Base-by-base conservation (phyloP, 106 monocot species). In the Acorus calamus region DNA sequence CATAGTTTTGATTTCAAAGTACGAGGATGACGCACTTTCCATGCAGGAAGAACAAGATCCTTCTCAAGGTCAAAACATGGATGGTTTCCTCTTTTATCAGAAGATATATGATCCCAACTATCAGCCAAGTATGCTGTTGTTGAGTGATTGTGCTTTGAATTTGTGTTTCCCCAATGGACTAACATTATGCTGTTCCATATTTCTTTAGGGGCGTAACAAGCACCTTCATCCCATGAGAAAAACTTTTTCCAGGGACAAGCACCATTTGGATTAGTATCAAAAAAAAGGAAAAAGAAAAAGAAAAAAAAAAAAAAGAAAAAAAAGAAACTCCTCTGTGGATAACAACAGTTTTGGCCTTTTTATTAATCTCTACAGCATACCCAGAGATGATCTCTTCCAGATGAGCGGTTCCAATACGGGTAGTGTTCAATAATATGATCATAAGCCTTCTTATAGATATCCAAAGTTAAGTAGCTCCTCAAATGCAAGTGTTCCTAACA, bases 201-300 rank as follows among this genome's bases (percentile, higher is more conserved):
- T 70, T 92, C 91, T 67, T 81, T 98, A 13, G 96, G 91, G 66
- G 96, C 96, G 82, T 81, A 92, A 76, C 96, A 98, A 56, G 91
- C 96, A 63, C 96, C 96, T 88, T 98, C 96, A 73, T 98, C 96
- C 96, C 91, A 98, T 61, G 91, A 80, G 69, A 98, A 98, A 51
- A 85, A 88, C 96, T 73, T 56, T 53, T 47, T 57, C 28, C 13
- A 74, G n/a, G 49, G 3, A 65, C 9, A 52, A 75, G 44, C 13
- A 79, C 48, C 28, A 60, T 73, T 52, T 73, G 59, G 42, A 6
- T 44, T 46, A 57, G 2, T 28, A 1, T 28, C 0, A 59, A 9
- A 63, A n/a, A 5, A 7, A 63, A 2, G 5, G 5, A 48, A 49
- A 66, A 12, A n/a, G 5, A 2, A 53, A 53, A 3, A 56, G n/a